Conservation (phyloP, 345 rosid species). For the Citropsis articulata region DNA sequence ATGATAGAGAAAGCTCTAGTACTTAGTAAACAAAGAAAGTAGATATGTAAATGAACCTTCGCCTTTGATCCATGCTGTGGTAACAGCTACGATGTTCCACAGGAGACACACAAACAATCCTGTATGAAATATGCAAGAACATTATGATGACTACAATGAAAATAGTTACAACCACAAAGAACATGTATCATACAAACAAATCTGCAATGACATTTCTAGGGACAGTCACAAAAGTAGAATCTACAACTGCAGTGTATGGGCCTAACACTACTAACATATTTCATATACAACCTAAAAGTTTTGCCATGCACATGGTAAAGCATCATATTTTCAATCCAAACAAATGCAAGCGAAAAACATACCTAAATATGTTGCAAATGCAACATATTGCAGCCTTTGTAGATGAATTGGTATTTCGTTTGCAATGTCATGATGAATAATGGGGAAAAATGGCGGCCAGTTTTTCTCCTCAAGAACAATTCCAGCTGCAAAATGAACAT, state of each 20-base stretch:
- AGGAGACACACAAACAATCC: constrained; percentile 80
- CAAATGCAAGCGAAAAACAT: constrained; percentile 13
- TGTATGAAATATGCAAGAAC: constrained; percentile 31
- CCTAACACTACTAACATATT: neutral
- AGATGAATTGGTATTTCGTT: constrained; percentile 84
- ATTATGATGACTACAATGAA: neutral
- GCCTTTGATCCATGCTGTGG: constrained; percentile 85
- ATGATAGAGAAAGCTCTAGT: neutral
- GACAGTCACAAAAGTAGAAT: neutral
- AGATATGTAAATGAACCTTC: constrained; percentile 45
- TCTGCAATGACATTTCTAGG: neutral
- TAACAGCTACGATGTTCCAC: constrained; percentile 82
- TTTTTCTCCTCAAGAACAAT: constrained; percentile 72
- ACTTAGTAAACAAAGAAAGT: neutral
- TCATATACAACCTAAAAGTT: neutral
- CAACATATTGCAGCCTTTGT: constrained; percentile 70
- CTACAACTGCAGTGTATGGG: neutral
- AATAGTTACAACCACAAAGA: neutral
- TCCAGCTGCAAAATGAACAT: constrained; percentile 51
- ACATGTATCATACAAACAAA: neutral
- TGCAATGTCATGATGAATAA: constrained; percentile 85
- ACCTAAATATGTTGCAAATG: constrained; percentile 77
- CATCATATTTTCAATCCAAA: neutral
- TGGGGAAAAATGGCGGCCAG: constrained; percentile 84
- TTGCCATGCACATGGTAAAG: neutral